Evolutionary conservation across 129 eudicot species (phyloP).

Genomic region (Deinandra increscens): DNA sequence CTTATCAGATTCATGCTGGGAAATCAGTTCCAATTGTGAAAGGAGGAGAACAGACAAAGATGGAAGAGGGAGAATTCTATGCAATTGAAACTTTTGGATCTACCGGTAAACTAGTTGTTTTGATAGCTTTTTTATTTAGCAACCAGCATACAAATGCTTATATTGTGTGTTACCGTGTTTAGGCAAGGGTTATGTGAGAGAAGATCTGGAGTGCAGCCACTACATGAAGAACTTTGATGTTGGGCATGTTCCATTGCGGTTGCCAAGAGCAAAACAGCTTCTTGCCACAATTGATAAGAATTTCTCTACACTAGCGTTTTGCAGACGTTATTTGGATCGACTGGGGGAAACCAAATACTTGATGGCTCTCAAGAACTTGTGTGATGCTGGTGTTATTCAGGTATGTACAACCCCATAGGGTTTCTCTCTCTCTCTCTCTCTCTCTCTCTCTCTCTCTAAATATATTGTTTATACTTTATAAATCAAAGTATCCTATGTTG

Average conservation of each 20-base stretch:
- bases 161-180: constrained; percentile 14
- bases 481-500: background rate
- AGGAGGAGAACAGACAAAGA: constrained; percentile 99
- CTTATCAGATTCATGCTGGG: constrained; percentile 94
- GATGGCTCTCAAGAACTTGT: constrained; percentile 95
- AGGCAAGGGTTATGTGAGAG: constrained; percentile 97
- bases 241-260: constrained; percentile 86
- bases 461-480: background rate
- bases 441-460: too few relatives aligned
- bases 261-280: constrained; percentile 95
- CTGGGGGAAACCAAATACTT: constrained; percentile 92
- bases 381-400: constrained; percentile 99
- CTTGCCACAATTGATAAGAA: constrained; percentile 90
- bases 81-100: constrained; percentile 99
- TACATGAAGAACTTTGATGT: constrained; percentile 96
- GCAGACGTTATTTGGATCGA: constrained; percentile 95
- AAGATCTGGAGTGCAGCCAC: constrained; percentile 98
- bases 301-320: constrained; percentile 93
- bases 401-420: constrained; percentile 35
- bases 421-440: background rate
- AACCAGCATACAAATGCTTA: background rate
- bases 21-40: constrained; percentile 99
- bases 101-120: constrained; percentile 49
- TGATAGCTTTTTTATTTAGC: background rate
- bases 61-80: constrained; percentile 99